phyloP scores from a whole-genome alignment of 768 basidiomycete species.

The Pleurotus pulmonarius region DNA sequence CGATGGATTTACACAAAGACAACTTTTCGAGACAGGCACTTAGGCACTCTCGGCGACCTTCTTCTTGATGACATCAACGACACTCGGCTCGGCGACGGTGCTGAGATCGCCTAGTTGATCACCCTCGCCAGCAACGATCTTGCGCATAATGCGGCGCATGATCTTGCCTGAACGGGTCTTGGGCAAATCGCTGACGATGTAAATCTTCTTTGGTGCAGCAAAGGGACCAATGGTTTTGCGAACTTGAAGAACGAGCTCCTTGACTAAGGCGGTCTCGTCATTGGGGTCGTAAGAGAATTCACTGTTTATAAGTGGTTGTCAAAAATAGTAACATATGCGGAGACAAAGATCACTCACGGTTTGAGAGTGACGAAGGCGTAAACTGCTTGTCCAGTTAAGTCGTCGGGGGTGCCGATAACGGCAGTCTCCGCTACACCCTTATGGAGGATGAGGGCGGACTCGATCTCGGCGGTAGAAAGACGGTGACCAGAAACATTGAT shows the following conservation, averaged over 20 bases:
- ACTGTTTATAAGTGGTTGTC: too few species aligned
- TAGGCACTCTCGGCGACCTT: constrained; percentile 54
- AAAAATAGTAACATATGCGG: too few species aligned
- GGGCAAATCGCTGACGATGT: constrained; percentile 78
- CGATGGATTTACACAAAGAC: too few species aligned
- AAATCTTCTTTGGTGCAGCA: constrained; percentile 93
- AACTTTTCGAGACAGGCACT: not conserved
- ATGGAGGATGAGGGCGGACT: constrained; percentile 93
- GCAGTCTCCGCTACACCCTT: constrained; percentile 96
- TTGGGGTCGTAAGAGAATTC: constrained; percentile 76
- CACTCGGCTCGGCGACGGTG: constrained; percentile 83
- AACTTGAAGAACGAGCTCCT: constrained; percentile 92
- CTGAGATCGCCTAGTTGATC: constrained; percentile 95
- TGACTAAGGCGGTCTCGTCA: constrained; percentile 67
- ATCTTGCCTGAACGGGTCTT: constrained; percentile 98
- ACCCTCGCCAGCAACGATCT: constrained; percentile 91
- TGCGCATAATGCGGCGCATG: constrained; percentile 94
- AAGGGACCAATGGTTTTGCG: constrained; percentile 98
- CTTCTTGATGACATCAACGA: constrained; percentile 82
- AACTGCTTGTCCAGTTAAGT: constrained; percentile 92
- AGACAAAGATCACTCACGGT: too few species aligned
- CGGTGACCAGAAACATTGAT: constrained; percentile 99
- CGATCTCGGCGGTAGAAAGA: constrained; percentile 95
- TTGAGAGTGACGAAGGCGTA: constrained; percentile 92
- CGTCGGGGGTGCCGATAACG: constrained; percentile 83